These are phyloP conservation scores for Sporothrix globosa DNA, from an alignment of 2,329 filamentous ascomycete species.

Conservation along the genomic window DNA sequence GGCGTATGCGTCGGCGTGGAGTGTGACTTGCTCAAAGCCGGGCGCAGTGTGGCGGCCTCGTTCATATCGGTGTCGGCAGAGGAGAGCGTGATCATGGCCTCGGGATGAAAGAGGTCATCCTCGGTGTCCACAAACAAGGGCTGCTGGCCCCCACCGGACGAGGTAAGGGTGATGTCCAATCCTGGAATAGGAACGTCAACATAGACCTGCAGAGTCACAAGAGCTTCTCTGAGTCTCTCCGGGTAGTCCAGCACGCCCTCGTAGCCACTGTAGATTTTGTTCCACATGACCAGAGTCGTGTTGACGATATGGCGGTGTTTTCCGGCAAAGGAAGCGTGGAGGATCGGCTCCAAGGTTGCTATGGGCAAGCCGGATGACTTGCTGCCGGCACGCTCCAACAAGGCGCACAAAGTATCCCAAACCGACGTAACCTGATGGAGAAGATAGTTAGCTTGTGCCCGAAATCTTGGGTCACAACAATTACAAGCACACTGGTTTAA, in stretches of 20 bases:
- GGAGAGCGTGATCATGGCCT: constrained; percentile 38
- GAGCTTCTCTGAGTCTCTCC: constrained; percentile 60
- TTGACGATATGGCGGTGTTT: constrained; percentile 60
- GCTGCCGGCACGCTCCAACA: constrained; percentile 45
- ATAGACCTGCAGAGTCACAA: constrained; percentile 63
- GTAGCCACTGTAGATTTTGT: constrained; percentile 63
- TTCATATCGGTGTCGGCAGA: constrained; percentile 38
- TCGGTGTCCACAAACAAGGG: constrained; percentile 54
- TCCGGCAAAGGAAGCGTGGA: constrained; percentile 61
- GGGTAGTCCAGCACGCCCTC: constrained; percentile 67
- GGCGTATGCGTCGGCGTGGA: constrained; percentile 21
- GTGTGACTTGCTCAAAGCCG: constrained; percentile 38
- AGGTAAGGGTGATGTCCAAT: constrained; percentile 46
- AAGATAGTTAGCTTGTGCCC: constrained; percentile 29
- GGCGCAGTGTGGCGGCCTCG: constrained; percentile 37
- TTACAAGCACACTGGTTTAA: background rate
- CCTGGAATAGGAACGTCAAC: constrained; percentile 54
- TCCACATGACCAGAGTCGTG: constrained; percentile 64
- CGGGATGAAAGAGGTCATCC: constrained; percentile 46
- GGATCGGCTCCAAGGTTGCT: constrained; percentile 56
- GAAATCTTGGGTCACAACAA: background rate
- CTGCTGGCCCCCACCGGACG: constrained; percentile 46
- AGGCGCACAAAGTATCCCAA: constrained; percentile 55
- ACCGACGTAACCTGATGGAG: constrained; percentile 42
- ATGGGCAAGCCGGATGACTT: constrained; percentile 52